Base-by-base conservation (phyloP, 257 asterid genomes). In the Ballota nigra region DNA sequence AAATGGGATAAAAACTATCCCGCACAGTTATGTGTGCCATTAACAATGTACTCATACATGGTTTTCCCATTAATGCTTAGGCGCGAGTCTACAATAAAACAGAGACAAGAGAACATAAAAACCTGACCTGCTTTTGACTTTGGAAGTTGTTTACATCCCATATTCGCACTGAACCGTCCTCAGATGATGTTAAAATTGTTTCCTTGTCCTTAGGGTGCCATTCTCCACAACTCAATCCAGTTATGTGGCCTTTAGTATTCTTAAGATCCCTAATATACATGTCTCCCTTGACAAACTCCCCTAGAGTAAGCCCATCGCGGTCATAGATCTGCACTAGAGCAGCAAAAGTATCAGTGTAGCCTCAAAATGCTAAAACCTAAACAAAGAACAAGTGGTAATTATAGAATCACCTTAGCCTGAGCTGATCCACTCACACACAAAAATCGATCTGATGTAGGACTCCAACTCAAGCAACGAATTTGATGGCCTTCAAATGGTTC, bases 401-500 rank as follows among this genome's bases (percentile, higher is more conserved):
- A 5, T 41, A 69, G 63, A 69, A 56, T 75, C 61, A 91, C 99
- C 96, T 94, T 94, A 75, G 97, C 96, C 83, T 94, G 99, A 73
- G 98, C 99, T 64, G 99, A 94, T 67, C 99, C 99, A 70, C 97
- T 91, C 65, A 94, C 96, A 68, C 99, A 94, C 80, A 94, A 83
- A 84, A 94, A 94, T 5, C 89, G 87, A 81, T 90, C 99, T 3
- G 98, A 67, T 8, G 97, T 85, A 38, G 99, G 99, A 80, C 99
- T 94, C 99, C 99, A 94, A 81, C 99, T 91, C 87, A 94, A 83
- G 80, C 89, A 81, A 66, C 98, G 99, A 75, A 94, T 78, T 91
- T 91, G 99, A 81, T 94, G 98, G 58, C 98, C 99, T 88, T 94
- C 99, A 81, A 61, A 91, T 60, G 99, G 99, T 79, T 94, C 99